Evolutionary conservation across 495 filamentous ascomycete species (phyloP).

Genomic region (Penicillium lagena): DNA sequence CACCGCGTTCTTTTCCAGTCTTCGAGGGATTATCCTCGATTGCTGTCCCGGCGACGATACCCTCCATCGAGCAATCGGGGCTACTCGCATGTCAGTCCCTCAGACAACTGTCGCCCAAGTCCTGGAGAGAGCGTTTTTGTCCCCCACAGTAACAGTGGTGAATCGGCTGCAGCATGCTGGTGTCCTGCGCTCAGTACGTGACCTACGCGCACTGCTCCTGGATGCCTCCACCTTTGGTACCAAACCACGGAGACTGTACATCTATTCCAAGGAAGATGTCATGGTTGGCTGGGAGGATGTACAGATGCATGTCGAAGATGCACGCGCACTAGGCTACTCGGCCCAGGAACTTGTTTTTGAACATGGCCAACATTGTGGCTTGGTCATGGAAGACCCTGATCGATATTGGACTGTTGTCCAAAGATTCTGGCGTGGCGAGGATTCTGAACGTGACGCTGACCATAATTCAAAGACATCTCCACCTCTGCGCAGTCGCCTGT

Average conservation of each 20-base stretch:
- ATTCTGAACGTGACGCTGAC: not conserved
- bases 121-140: slow-evolving; percentile 13
- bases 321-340: slow-evolving; percentile 19
- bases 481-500: slow-evolving; percentile 1
- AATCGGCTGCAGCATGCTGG: slow-evolving; percentile 12
- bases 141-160: slow-evolving; percentile 13
- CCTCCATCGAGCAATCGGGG: slow-evolving; percentile 16
- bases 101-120: slow-evolving; percentile 4
- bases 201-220: slow-evolving; percentile 14
- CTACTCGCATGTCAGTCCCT: slow-evolving; percentile 13
- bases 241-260: slow-evolving; percentile 17
- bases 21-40: slow-evolving; percentile 19
- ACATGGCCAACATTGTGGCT: slow-evolving; percentile 25
- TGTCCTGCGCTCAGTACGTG: slow-evolving; percentile 14
- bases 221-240: slow-evolving; percentile 20
- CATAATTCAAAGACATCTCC: too few species aligned
- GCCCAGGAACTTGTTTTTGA: slow-evolving; percentile 20
- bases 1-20: slow-evolving; percentile 3
- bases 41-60: slow-evolving; percentile 24
- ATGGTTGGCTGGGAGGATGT: slow-evolving; percentile 30
- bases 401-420: slow-evolving; percentile 20
- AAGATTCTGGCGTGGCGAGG: slow-evolving; percentile 11
- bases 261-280: slow-evolving; percentile 30
- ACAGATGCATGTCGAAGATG: slow-evolving; percentile 22
- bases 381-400: slow-evolving; percentile 18